Evolutionary conservation across 192 early-diverging fungal genomes (phyloP).

Genomic region (Thoreauomyces humboldtii): DNA sequence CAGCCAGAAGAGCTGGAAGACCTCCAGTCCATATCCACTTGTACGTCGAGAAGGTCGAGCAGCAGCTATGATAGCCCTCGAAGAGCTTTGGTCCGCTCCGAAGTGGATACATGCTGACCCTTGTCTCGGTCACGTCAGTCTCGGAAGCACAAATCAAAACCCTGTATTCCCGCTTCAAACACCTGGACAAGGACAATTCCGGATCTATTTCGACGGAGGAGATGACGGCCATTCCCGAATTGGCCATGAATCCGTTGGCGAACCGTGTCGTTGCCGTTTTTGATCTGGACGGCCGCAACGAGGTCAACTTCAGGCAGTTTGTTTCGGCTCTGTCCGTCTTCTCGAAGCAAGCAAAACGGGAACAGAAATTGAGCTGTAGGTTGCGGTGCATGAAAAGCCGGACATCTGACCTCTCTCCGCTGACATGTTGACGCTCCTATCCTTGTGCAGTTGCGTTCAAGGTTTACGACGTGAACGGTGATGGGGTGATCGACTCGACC

Average conservation of each 20-base stretch:
- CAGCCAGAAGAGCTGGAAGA: conserved; percentile 37
- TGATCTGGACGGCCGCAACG: conserved; percentile 32
- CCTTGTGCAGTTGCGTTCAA: conserved; percentile 49
- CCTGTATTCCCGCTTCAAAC: conserved; percentile 44
- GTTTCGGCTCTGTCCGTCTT: conserved; percentile 33
- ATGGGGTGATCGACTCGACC: conserved; percentile 40
- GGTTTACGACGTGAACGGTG: conserved; percentile 50
- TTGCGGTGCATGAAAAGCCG: neutral
- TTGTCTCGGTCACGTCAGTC: conserved; percentile 18
- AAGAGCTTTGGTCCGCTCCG: too few relatives aligned
- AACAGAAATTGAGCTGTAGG: conserved; percentile 47
- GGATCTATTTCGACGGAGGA: conserved; percentile 40
- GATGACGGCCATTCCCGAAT: conserved; percentile 49
- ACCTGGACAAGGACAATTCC: conserved; percentile 46
- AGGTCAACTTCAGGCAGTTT: conserved; percentile 46
- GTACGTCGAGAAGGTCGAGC: too few relatives aligned
- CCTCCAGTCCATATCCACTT: conserved; percentile 33
- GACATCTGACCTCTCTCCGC: neutral
- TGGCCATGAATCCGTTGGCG: conserved; percentile 50
- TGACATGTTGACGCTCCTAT: too few relatives aligned
- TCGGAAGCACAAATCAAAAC: conserved; percentile 33
- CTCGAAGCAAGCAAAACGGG: conserved; percentile 34
- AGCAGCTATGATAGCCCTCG: too few relatives aligned
- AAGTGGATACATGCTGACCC: neutral
- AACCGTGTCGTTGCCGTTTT: conserved; percentile 44